These are phyloP conservation scores for Fusarium duplospermum DNA, from an alignment of 2,329 filamentous ascomycete genomes.

Conservation along the genomic window DNA sequence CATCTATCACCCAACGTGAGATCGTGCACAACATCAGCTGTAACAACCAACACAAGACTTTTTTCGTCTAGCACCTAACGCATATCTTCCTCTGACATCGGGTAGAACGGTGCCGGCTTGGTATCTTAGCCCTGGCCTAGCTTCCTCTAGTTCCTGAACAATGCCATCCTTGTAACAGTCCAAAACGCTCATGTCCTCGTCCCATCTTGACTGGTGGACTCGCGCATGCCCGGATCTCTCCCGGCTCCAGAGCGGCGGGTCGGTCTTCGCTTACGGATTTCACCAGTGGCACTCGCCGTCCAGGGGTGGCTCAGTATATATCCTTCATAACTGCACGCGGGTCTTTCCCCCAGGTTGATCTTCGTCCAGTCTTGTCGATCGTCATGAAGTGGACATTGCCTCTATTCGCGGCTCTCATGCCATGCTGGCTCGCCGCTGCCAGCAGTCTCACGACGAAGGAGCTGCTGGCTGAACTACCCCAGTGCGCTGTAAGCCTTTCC, in stretches of 20 bases:
- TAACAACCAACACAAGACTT: background rate
- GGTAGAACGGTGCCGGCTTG: background rate
- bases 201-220: background rate
- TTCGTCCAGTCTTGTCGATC: conserved; percentile 16
- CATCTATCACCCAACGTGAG: background rate
- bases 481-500: conserved; percentile 32
- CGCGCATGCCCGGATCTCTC: conserved; percentile 1
- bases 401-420: conserved; percentile 36
- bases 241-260: background rate
- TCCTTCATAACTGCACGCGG: conserved; percentile 7
- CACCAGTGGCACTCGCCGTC: background rate
- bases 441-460: conserved; percentile 19
- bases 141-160: background rate
- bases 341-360: background rate
- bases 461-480: conserved; percentile 29
- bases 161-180: background rate
- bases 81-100: background rate
- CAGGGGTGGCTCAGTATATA: conserved; percentile 15
- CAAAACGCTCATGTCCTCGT: background rate
- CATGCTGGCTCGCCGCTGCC: conserved; percentile 17
- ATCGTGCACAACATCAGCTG: background rate
- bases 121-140: background rate
- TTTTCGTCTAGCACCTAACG: background rate
- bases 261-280: background rate
- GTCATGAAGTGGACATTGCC: conserved; percentile 40